Base-by-base conservation (phyloP, 371 early-diverging fungal species). In the Cokeromyces recurvatus region DNA sequence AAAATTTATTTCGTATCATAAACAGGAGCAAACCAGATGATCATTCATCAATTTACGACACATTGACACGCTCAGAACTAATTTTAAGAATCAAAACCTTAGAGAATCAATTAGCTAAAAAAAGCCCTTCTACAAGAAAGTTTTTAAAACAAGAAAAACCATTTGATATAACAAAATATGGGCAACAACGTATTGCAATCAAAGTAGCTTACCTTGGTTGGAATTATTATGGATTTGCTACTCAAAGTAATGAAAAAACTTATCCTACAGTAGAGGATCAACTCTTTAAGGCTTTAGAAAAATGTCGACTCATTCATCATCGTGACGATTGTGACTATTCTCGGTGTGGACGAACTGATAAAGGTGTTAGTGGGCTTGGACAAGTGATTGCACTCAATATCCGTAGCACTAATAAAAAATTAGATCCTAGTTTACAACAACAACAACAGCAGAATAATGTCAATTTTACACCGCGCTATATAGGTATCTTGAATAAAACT, bases 341-440 rank as follows among this genome's bases (percentile, higher is more conserved):
- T 36, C 76, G 93, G 23, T 93, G 94, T 62, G 96, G 98, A 20
- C 73, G 98, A 20, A 98, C 99, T 0, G 98, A 98, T 64, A 86
- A 87, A 41, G 98, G 98, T 0, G 98, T 98, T 4, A 91, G 91
- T 49, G 91, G 90, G 15, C 76, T 94, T 38, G 91, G 87, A 1
- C 96, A 97, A 59, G 94, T 95, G 2, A 68, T 95, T 11, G 81
- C 87, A n/a, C 57, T 96, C 35, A 71, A 85, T 32, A 84, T 98
- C 4, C 81, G 95, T 6, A 84, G 85, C 14, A 42, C 27, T 15
- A 46, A 46, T 20, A 41, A 29, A 29, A 59, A 62, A 24, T 34
- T 32, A 27, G 52, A 48, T 47, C 15, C 56, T 21, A 20, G 14
- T 11, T 22, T 22, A 6, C n/a, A n/a, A n/a, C n/a, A n/a, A n/a